A percentile compares a stretch with the other conserved stretches of the same genome.
These are phyloP conservation scores for Huntiella abstrusa DNA, from an alignment of 2,329 filamentous ascomycete species.

Conservation along the genomic window DNA sequence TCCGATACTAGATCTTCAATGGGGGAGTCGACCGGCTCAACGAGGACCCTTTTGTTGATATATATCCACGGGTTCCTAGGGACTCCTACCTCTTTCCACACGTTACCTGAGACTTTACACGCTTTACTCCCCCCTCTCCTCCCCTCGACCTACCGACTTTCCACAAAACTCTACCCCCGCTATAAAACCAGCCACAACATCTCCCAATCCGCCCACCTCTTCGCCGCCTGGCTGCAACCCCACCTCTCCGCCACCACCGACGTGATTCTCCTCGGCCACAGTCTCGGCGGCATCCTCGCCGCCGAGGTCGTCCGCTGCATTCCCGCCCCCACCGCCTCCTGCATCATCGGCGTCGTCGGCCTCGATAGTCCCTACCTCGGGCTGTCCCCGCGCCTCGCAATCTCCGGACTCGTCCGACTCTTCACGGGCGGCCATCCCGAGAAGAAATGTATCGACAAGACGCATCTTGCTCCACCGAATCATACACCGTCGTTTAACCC, in stretches of 20 bases:
- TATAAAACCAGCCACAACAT: conserved; percentile 53
- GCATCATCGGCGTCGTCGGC: conserved; percentile 54
- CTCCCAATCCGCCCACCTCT: conserved; percentile 58
- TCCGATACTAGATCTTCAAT: too few species aligned
- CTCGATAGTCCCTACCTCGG: conserved; percentile 78
- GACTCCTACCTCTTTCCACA: conserved; percentile 68
- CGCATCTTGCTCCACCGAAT: background rate
- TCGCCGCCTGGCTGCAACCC: conserved; percentile 63
- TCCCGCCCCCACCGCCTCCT: too few species aligned
- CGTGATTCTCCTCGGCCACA: conserved; percentile 68
- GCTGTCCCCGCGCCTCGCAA: conserved; percentile 71
- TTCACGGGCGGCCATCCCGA: conserved; percentile 33
- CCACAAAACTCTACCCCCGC: conserved; percentile 69
- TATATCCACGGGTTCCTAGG: conserved; percentile 89
- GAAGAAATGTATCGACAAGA: background rate
- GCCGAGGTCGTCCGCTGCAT: conserved; percentile 44
- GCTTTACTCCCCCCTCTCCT: conserved; percentile 48
- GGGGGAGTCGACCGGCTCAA: too few species aligned
- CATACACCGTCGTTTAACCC: conserved; percentile 40
- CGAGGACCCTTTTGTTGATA: conserved; percentile 41
- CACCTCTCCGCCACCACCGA: conserved; percentile 60
- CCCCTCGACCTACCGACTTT: conserved; percentile 55
- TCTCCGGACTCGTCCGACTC: conserved; percentile 62
- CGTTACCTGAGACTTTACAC: conserved; percentile 77
- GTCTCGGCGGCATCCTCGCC: conserved; percentile 70